Percentiles rank a stretch among this genome's conserved stretches.
Evolutionary conservation across 768 basidiomycete genomes (phyloP).

Genomic region (Neoboletus subvelutipes): DNA sequence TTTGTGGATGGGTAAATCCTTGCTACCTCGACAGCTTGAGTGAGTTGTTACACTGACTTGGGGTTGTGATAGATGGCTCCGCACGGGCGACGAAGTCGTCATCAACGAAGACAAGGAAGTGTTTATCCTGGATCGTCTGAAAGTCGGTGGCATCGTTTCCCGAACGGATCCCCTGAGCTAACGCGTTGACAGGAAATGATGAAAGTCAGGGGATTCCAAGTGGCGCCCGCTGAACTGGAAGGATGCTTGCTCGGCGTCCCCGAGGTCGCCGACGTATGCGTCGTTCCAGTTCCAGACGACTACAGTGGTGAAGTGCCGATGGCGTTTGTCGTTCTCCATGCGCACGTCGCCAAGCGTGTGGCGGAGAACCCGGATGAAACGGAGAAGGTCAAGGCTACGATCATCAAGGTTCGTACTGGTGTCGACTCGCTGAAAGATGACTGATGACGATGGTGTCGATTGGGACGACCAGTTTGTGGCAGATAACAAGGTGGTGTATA

Average conservation of each 20-base stretch:
- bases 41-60: background rate
- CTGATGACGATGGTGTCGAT: background rate
- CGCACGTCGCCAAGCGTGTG: slow-evolving; percentile 39
- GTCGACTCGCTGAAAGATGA: slow-evolving; percentile 1
- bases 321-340: slow-evolving; percentile 60
- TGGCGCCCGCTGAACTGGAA: slow-evolving; percentile 72
- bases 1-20: slow-evolving; percentile 59
- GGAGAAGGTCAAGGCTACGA: slow-evolving; percentile 42
- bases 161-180: background rate
- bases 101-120: slow-evolving; percentile 55
- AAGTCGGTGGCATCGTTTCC: slow-evolving; percentile 36
- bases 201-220: slow-evolving; percentile 72
- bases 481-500: slow-evolving; percentile 54
- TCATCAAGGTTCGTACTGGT: slow-evolving; percentile 43
- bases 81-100: slow-evolving; percentile 64
- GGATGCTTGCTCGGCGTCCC: slow-evolving; percentile 60
- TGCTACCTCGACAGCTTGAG: background rate
- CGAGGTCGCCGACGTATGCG: slow-evolving; percentile 61
- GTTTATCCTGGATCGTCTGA: slow-evolving; percentile 62
- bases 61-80: slow-evolving; percentile 51
- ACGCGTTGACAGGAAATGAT: slow-evolving; percentile 51
- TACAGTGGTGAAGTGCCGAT: slow-evolving; percentile 72
- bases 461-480: slow-evolving; percentile 46
- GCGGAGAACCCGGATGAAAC: slow-evolving; percentile 29
- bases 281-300: slow-evolving; percentile 66